phyloP scores from a whole-genome alignment of 139 green algal species.

The Tetraselmis chui region DNA sequence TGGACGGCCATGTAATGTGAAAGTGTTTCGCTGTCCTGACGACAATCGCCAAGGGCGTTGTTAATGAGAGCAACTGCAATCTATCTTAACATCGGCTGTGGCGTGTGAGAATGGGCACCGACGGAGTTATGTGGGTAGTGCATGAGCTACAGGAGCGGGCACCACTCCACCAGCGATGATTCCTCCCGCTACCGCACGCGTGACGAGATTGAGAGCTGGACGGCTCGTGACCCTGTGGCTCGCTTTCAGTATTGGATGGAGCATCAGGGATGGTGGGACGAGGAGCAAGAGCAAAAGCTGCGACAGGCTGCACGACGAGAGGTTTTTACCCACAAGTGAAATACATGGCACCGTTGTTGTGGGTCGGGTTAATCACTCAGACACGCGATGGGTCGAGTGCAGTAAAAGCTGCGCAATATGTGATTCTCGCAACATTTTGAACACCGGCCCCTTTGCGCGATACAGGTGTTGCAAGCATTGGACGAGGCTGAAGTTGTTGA shows the following conservation, averaged over 20 bases:
- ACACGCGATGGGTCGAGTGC: neutral
- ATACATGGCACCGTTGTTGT: neutral
- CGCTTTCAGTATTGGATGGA: conserved; percentile 66
- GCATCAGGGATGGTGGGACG: conserved; percentile 58
- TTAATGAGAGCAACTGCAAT: no score
- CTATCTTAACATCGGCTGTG: no score
- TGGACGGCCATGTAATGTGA: no score
- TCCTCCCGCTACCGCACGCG: conserved; percentile 71
- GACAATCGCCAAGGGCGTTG: neutral
- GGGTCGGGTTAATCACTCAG: no score
- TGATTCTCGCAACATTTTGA: no score
- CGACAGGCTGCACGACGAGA: conserved; percentile 32
- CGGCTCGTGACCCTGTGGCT: conserved; percentile 67
- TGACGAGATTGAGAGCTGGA: conserved; percentile 72
- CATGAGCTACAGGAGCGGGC: conserved; percentile 83
- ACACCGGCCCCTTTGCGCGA: no score
- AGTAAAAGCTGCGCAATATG: neutral
- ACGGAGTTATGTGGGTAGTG: conserved; percentile 32
- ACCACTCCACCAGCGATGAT: conserved; percentile 90
- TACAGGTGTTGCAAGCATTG: conserved; percentile 58
- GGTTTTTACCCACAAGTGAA: conserved; percentile 17
- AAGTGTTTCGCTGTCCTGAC: no score
- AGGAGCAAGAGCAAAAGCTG: conserved; percentile 40
- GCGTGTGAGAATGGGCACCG: no score
- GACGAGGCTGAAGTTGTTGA: conserved; percentile 42